Conservation (phyloP, 768 basidiomycete genomes). For the Inosperma sp. region DNA sequence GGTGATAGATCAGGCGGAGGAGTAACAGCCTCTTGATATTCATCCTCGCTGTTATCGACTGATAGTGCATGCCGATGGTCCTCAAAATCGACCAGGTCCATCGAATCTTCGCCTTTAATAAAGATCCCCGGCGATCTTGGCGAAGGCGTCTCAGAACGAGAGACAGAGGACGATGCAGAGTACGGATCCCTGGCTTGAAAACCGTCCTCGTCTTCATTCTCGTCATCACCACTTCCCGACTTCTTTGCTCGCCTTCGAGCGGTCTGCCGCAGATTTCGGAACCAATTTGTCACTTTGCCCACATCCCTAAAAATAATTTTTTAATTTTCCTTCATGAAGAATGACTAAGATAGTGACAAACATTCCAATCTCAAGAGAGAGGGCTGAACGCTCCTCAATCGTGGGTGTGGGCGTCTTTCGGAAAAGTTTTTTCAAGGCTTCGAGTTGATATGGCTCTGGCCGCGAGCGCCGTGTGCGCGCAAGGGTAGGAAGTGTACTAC, state of each 20-base stretch:
- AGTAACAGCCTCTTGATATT: constrained; percentile 69
- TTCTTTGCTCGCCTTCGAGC: constrained; percentile 66
- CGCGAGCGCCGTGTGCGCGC: constrained; percentile 66
- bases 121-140: constrained; percentile 50
- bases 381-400: constrained; percentile 71
- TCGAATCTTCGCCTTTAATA: constrained; percentile 36
- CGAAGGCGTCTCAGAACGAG: constrained; percentile 51
- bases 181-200: constrained; percentile 34
- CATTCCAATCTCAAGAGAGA: constrained; percentile 78
- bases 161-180: constrained; percentile 42
- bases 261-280: constrained; percentile 78
- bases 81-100: constrained; percentile 51
- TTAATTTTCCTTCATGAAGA: constrained; percentile 14
- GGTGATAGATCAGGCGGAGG: constrained; percentile 55
- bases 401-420: constrained; percentile 66
- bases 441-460: constrained; percentile 74
- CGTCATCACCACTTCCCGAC: constrained; percentile 39
- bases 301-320: constrained; percentile 51
- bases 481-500: constrained; percentile 33
- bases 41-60: constrained; percentile 65
- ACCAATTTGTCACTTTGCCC: constrained; percentile 86
- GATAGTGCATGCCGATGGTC: constrained; percentile 36
- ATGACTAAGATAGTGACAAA: constrained; percentile 31
- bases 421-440: constrained; percentile 67
- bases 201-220: constrained; percentile 47